phyloP scores from a whole-genome alignment of 2,329 filamentous ascomycete species.

The Cladosporium sp. region DNA sequence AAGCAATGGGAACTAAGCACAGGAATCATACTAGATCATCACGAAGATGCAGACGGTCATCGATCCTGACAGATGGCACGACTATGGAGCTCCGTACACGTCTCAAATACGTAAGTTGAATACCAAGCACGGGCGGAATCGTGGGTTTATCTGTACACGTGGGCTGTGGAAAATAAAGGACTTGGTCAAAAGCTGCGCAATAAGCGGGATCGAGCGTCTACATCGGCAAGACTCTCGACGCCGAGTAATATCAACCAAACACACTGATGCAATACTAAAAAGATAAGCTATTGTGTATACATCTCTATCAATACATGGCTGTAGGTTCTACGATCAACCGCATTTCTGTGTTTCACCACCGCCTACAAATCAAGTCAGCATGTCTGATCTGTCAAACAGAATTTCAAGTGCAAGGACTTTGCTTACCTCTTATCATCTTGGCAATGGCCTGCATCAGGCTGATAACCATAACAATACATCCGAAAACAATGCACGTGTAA shows the following conservation, averaged over 20 bases:
- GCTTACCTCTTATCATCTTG: conserved; percentile 54
- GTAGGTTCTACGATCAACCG: not conserved
- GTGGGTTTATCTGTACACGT: not conserved
- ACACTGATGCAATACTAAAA: too few relatives aligned
- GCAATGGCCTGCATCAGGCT: conserved; percentile 68
- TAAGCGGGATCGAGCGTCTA: too few relatives aligned
- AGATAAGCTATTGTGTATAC: not conserved
- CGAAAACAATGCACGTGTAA: conserved; percentile 71
- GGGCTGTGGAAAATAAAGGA: not conserved
- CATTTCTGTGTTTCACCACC: conserved; percentile 6
- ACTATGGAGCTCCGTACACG: too few relatives aligned
- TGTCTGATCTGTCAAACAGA: not conserved
- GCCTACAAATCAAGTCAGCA: not conserved
- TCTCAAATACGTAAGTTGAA: not conserved
- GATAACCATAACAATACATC: conserved; percentile 73
- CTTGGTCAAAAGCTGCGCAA: not conserved
- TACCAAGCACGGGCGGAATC: not conserved
- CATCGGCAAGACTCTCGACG: too few relatives aligned
- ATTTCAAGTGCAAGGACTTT: too few relatives aligned
- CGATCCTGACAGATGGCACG: too few relatives aligned
- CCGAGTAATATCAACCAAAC: too few relatives aligned
- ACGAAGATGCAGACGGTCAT: too few relatives aligned
- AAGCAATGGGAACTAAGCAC: too few relatives aligned
- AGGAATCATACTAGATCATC: too few relatives aligned
- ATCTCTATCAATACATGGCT: too few relatives aligned